Conservation (phyloP, 768 basidiomycete genomes). For the Rhodosporidiobolus sp. region DNA sequence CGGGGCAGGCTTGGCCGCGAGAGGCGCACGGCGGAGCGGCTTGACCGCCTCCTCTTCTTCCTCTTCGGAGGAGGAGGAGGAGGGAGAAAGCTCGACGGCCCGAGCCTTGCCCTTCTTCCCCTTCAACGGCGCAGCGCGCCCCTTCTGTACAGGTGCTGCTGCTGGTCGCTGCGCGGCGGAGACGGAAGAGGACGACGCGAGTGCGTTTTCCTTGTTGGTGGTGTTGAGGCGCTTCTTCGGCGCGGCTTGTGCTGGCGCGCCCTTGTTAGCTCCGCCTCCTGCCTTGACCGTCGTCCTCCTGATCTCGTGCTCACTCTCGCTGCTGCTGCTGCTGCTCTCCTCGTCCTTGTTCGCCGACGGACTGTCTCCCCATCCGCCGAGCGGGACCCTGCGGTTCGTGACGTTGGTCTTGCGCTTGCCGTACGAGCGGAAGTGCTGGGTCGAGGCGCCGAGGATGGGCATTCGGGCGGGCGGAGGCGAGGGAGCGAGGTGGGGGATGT, state of each 20-base stretch:
- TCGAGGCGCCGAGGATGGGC: conserved; percentile 17
- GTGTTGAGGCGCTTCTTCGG: too few species aligned
- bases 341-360: neutral
- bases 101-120: neutral
- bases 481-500: neutral
- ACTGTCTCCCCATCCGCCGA: neutral
- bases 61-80: neutral
- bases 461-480: neutral
- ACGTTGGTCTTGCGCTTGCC: conserved; percentile 30
- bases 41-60: neutral
- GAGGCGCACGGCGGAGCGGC: neutral
- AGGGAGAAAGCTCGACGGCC: neutral
- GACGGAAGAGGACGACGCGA: too few species aligned
- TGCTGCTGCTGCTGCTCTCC: neutral
- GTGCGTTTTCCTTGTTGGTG: too few species aligned
- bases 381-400: neutral
- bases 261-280: too few species aligned
- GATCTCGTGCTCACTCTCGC: neutral
- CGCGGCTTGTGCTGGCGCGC: too few species aligned
- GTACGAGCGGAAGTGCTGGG: conserved; percentile 27
- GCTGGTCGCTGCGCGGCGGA: too few species aligned
- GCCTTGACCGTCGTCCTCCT: too few species aligned
- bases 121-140: too few species aligned
- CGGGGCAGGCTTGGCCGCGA: neutral
- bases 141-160: neutral